phyloP scores from a whole-genome alignment of 768 basidiomycete species.

The Chalciporus pseudorubinellus region DNA sequence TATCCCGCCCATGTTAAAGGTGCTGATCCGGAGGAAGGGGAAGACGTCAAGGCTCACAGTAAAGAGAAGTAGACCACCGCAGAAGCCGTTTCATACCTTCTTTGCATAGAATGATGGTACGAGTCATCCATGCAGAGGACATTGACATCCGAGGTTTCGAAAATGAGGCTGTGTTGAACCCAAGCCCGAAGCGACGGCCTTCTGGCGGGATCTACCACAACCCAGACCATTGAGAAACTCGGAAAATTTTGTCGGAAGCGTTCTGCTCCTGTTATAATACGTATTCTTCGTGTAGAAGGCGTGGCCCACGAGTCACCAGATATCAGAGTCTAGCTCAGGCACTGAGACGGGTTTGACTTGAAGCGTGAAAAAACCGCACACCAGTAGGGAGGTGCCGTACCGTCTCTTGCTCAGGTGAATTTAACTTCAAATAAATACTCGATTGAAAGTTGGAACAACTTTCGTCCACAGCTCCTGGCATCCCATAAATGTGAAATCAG shows the following conservation, averaged over 20 bases:
- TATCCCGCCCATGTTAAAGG: not conserved
- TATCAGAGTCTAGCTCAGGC: too few species aligned
- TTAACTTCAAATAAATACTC: too few species aligned
- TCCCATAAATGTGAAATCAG: not conserved
- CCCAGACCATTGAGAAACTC: not conserved
- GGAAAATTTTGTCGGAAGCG: too few species aligned
- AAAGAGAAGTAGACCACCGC: constrained; percentile 1
- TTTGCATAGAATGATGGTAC: not conserved
- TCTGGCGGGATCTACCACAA: constrained; percentile 9
- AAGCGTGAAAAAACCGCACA: too few species aligned
- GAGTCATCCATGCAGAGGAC: not conserved
- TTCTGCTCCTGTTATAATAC: too few species aligned
- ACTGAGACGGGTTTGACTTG: too few species aligned
- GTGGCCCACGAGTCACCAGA: too few species aligned
- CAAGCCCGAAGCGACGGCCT: constrained; percentile 3
- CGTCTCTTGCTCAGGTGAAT: too few species aligned
- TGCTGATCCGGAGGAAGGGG: not conserved
- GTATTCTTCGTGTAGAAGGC: too few species aligned
- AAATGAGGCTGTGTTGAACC: not conserved
- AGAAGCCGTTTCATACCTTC: not conserved
- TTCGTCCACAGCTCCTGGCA: not conserved
- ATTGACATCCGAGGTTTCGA: not conserved
- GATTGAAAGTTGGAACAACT: too few species aligned
- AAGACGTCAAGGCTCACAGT: not conserved
- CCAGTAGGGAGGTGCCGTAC: too few species aligned